A percentile compares a stretch with the other conserved stretches of the same genome.
phyloP scores from a whole-genome alignment of 768 basidiomycete genomes.

The Trametes villosa region DNA sequence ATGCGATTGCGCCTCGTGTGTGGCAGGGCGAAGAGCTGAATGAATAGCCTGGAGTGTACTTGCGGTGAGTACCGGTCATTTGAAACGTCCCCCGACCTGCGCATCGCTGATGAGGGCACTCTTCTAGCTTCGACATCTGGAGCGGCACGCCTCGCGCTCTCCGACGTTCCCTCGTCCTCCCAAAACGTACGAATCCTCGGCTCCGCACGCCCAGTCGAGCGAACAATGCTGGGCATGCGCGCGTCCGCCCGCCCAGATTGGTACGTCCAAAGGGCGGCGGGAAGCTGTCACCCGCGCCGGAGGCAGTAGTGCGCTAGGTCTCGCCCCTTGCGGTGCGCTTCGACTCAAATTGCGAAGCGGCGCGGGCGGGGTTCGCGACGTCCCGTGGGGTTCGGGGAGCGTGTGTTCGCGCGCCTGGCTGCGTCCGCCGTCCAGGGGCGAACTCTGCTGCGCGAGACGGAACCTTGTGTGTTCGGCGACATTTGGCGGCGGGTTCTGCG shows the following conservation, averaged over 20 bases:
- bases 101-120: background rate
- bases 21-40: too few relatives aligned
- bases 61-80: too few relatives aligned
- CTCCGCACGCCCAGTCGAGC: background rate
- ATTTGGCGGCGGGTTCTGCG: background rate
- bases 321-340: conserved; percentile 3
- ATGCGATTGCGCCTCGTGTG: too few relatives aligned
- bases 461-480: background rate
- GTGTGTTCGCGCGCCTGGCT: too few relatives aligned
- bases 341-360: background rate
- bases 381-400: background rate
- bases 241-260: background rate
- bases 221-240: conserved; percentile 8
- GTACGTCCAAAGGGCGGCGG: conserved; percentile 8
- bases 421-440: background rate
- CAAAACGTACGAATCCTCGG: conserved; percentile 2
- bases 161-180: conserved; percentile 9
- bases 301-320: conserved; percentile 2
- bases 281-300: conserved; percentile 10
- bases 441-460: background rate
- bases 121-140: conserved; percentile 2
- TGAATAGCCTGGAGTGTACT: background rate
- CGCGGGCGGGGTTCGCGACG: background rate
- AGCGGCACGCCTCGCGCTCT: background rate
- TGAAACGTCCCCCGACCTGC: too few relatives aligned